These are phyloP conservation scores for Globisporangium echinulatum DNA, from an alignment of 352 stramenopile species.

Conservation along the genomic window DNA sequence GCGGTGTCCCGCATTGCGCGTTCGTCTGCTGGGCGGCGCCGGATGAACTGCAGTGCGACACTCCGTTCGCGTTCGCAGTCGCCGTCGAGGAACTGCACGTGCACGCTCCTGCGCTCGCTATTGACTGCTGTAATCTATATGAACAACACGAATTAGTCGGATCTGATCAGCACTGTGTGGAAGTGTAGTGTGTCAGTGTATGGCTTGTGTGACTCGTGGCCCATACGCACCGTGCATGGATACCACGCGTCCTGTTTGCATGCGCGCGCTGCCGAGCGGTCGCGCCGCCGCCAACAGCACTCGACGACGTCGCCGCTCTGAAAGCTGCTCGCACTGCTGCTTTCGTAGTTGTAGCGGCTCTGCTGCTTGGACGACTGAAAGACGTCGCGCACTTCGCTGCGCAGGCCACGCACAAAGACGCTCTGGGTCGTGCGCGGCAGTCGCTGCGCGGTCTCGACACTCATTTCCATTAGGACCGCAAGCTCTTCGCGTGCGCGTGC, in stretches of 20 bases:
- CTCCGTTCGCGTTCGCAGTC: conserved; percentile 38
- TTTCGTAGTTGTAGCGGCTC: conserved; percentile 1
- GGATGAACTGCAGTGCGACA: conserved; percentile 31
- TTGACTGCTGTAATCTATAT: conserved; percentile 21
- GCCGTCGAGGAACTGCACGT: conserved; percentile 45
- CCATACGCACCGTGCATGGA: background rate
- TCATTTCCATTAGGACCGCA: conserved; percentile 29
- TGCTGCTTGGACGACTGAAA: conserved; percentile 15
- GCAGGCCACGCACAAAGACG: conserved; percentile 32
- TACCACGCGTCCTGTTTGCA: conserved; percentile 17
- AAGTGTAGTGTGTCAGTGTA: too few relatives aligned
- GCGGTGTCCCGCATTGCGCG: conserved; percentile 13
- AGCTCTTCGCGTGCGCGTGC: conserved; percentile 24
- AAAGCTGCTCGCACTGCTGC: conserved; percentile 9
- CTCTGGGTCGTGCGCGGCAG: conserved; percentile 35
- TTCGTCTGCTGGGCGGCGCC: conserved; percentile 23
- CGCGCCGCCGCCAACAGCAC: conserved; percentile 37
- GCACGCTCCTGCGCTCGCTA: conserved; percentile 10
- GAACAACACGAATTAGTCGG: background rate
- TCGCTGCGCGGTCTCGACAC: conserved; percentile 28
- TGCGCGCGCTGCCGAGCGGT: conserved; percentile 24
- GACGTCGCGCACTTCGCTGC: conserved; percentile 28
- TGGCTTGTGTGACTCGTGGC: too few relatives aligned
- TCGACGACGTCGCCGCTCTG: conserved; percentile 34
- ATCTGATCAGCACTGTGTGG: background rate